Evolutionary conservation across 1,284 basidiomycete species (phyloP), one percentile per base, ranked within the genome.

Genomic region (Coniophora puteana): DNA sequence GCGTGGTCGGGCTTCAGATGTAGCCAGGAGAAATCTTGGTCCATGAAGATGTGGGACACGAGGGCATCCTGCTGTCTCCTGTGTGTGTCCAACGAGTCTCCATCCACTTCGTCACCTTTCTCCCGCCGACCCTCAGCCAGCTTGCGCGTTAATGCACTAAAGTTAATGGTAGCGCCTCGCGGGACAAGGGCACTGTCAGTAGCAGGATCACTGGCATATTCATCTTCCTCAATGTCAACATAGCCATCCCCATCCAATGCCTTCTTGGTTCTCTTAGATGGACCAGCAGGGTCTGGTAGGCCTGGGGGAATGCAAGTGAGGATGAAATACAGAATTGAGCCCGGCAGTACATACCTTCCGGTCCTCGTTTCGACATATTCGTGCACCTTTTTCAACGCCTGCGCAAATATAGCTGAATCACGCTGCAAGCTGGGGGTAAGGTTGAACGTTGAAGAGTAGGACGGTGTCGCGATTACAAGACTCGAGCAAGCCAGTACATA

Each of bases 1-100:
- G 80, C 73, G 60, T 98, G 94, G 67, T 98, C 94, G 4, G 78
- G 69, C 62, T 96, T 96, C 41, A 98, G 69, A 51, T 86, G 78
- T 31, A 93, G 66, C 74, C 80, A 89, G 4, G 87, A 85, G 53
- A 90, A 92, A 61, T 96, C 92, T 51, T 83, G 83, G 40, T 84
- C 75, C 65, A 75, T 76, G 62, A 89, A 89, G 35, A 90, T 83
- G 51, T 88, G 77, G 5, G 87, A 87, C 17, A 89, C 78, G 2
- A 89, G 72, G 28, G 63, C 73, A 54, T 88, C 79, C 58, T 89
- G 84, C 44, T 82, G 78, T 30, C 74, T 71, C 33, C 83, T 74
- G 54, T 86, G 81, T 7, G 69, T 62, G 47, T 78, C 73, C 41
- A 82, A 60, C 8, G 74, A 71, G 17, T 69, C 56, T 11, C 61